Evolutionary conservation across 225 moss, liverwort and hornwort species (phyloP), one percentile per base, ranked within the genome.

Genomic region (Sphagnum contortum): DNA sequence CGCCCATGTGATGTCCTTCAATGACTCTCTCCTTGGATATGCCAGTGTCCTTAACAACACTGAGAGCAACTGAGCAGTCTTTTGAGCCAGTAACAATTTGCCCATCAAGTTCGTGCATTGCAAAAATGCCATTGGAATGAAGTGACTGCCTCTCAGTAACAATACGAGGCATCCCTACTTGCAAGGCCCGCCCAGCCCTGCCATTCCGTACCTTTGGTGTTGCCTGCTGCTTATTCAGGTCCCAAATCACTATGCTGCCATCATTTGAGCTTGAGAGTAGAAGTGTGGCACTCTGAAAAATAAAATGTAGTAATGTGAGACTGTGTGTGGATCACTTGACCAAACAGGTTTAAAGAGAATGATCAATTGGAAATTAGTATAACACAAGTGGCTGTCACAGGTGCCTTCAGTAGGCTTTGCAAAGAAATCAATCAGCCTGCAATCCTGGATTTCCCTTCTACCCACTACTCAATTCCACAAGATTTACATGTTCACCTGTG

Each of bases 221-320:
- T 6, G 52, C 71, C 44, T 71, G 62, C 72, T 75, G 72, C 57
- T 77, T 75, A 57, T 79, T 82, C 63, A 86, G 68, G 64, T 82
- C 86, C 86, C 86, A 86, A 2, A 86, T 60, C 4, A 82, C 75
- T 13, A 86, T 75, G 60, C 77, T 80, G 47, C 79, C 79, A 65
- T 80, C 79, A 47, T 77, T 72, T 50, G 82, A 82, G 62, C 79
- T 86, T 50, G 86, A 75, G 7, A 86, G 58, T 14, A 86, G 70
- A 44, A 79, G 66, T 60, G 77, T 77, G 45, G 70, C 71, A 55
- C 75, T 55, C 55, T 80, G 61, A 61, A 49, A 6, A 11, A 7
- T 45, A 61, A 61, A 7, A 49, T 64, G 49, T 29, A 29, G 29
- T 29, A 29, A 29, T 29, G 29, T 29, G 29, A 29, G 29, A 29